These are phyloP conservation scores for Taphrina betulina DNA, from an alignment of 1,139 yeast genomes.

Conservation along the genomic window DNA sequence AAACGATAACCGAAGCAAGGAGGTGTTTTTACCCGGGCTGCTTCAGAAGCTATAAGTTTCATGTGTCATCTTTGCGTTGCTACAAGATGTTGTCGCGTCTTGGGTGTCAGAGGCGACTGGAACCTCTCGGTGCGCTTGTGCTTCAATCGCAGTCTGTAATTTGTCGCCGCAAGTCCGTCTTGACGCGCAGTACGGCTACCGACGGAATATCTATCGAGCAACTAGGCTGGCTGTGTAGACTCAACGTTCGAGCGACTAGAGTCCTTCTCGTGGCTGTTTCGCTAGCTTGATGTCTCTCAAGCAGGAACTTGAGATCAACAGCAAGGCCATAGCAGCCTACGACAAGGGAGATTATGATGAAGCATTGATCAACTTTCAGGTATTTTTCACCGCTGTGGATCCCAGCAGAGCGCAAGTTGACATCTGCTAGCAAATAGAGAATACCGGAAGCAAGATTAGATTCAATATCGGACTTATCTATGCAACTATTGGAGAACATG, in stretches of 20 bases:
- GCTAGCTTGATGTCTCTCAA: slow-evolving; percentile 1
- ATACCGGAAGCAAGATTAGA: slow-evolving; percentile 29
- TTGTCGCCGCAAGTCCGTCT: no score
- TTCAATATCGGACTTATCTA: slow-evolving; percentile 38
- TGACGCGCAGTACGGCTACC: no score
- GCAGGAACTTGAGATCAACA: slow-evolving; percentile 28
- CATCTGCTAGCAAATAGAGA: slow-evolving; percentile 2
- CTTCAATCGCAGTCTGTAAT: no score
- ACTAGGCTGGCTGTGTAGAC: no score
- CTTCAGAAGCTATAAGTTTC: slow-evolving; percentile 8
- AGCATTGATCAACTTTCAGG: slow-evolving; percentile 21
- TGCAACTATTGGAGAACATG: slow-evolving; percentile 37
- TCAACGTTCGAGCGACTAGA: no score
- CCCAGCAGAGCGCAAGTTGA: not conserved
- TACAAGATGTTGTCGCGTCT: no score
- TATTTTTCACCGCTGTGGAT: not conserved
- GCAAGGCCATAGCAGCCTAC: slow-evolving; percentile 22
- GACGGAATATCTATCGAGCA: no score
- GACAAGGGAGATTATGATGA: slow-evolving; percentile 25
- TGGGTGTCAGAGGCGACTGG: no score
- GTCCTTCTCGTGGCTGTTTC: no score
- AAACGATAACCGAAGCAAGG: slow-evolving; percentile 14
- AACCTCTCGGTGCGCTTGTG: no score
- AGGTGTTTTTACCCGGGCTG: slow-evolving; percentile 1
- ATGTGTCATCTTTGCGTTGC: not conserved